phyloP scores from a whole-genome alignment of 2,329 filamentous ascomycete species.

The Xylariaceae sp. region DNA sequence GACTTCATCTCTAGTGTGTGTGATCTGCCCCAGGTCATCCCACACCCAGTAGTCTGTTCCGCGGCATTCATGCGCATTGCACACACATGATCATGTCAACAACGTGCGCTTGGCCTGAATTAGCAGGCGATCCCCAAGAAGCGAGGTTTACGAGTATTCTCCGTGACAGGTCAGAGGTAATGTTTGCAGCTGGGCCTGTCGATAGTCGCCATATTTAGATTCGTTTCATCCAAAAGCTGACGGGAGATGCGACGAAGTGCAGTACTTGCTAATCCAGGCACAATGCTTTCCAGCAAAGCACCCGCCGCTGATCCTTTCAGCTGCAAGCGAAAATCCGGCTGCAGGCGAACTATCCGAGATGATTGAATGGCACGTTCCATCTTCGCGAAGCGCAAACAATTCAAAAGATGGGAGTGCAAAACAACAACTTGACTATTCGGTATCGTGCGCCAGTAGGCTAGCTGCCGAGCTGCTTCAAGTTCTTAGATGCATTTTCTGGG shows the following conservation, averaged over 20 bases:
- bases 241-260: constrained; percentile 10
- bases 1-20: background rate
- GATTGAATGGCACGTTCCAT: constrained; percentile 8
- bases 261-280: background rate
- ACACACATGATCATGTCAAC: too few relatives aligned
- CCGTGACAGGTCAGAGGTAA: too few relatives aligned
- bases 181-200: constrained; percentile 3
- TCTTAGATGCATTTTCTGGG: too few relatives aligned
- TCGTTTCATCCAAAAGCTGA: constrained; percentile 6
- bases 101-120: too few relatives aligned
- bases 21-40: background rate
- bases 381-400: too few relatives aligned
- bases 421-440: too few relatives aligned
- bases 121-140: too few relatives aligned
- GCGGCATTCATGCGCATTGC: too few relatives aligned
- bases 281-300: background rate
- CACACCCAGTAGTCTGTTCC: background rate
- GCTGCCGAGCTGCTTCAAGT: too few relatives aligned
- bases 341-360: background rate
- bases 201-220: constrained; percentile 13
- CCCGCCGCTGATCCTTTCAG: constrained; percentile 1
- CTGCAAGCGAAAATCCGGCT: background rate
- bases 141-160: too few relatives aligned
- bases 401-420: too few relatives aligned
- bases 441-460: too few relatives aligned